Conservation (phyloP, 805 yeast genomes). For the Ogataea degrootiae region DNA sequence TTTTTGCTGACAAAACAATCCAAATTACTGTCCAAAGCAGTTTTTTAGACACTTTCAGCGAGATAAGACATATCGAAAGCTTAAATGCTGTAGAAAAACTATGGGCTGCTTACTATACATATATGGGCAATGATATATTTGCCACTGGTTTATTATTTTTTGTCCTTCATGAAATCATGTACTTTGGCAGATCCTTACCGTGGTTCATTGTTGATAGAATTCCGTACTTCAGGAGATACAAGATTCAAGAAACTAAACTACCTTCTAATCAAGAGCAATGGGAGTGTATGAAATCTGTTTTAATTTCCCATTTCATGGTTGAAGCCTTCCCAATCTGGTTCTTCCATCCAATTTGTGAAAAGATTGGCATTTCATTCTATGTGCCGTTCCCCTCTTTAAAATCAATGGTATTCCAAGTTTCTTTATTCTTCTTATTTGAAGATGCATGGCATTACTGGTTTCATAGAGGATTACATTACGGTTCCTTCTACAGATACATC, state of each 20-base stretch:
- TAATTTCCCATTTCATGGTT: constrained; percentile 82
- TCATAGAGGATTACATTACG: constrained; percentile 86
- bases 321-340: constrained; percentile 97
- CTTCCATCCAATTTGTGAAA: constrained; percentile 87
- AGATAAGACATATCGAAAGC: constrained; percentile 23
- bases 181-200: constrained; percentile 89
- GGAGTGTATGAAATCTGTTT: constrained; percentile 84
- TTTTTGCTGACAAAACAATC: constrained; percentile 21
- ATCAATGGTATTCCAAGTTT: constrained; percentile 61
- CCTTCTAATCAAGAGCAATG: constrained; percentile 84
- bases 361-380: constrained; percentile 66
- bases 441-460: constrained; percentile 97
- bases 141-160: constrained; percentile 91
- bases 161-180: constrained; percentile 77
- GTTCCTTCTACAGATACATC: constrained; percentile 82
- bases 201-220: constrained; percentile 86
- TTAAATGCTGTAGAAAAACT: constrained; percentile 55
- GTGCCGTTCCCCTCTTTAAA: constrained; percentile 80
- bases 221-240: constrained; percentile 80
- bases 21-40: constrained; percentile 19
- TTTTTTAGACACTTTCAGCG: constrained; percentile 21
- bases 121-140: constrained; percentile 78
- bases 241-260: constrained; percentile 81
- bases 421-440: constrained; percentile 77
- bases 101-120: constrained; percentile 90